Conservation (phyloP, 2,329 filamentous ascomycete genomes). For the Apiospora pterosperma region DNA sequence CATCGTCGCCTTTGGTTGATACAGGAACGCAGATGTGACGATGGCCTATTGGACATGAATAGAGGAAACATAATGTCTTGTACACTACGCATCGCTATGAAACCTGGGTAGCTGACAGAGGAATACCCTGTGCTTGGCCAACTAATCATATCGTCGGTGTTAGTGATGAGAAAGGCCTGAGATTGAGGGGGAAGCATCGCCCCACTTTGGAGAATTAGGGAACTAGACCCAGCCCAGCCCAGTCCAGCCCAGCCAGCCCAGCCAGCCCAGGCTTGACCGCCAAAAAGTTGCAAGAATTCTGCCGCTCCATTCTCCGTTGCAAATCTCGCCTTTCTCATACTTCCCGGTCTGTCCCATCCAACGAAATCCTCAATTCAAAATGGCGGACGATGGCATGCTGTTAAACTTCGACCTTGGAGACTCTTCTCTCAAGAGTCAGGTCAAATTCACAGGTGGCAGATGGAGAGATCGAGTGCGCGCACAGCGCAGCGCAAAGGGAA, state of each 20-base stretch:
- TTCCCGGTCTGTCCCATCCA: not conserved
- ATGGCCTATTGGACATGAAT: no score
- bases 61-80: no score
- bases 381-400: constrained; percentile 95
- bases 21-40: no score
- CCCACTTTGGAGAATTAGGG: not conserved
- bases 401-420: constrained; percentile 84
- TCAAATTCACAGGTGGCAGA: constrained; percentile 80
- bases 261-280: constrained; percentile 2
- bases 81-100: no score
- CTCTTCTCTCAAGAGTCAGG: constrained; percentile 56
- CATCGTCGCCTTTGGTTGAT: no score
- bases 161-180: not conserved
- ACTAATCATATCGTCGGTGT: no score
- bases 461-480: constrained; percentile 88
- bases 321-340: not conserved
- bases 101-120: no score
- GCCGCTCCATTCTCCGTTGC: not conserved
- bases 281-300: constrained; percentile 11
- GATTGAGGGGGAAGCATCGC: not conserved
- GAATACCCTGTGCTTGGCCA: no score
- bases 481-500: constrained; percentile 54
- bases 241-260: not conserved
- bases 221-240: not conserved
- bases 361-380: constrained; percentile 31